A percentile compares a stretch with the other conserved stretches of the same genome.
These are phyloP conservation scores for Tetrahymena borealis DNA, from an alignment of 73 alveolate species.

Conservation along the genomic window DNA sequence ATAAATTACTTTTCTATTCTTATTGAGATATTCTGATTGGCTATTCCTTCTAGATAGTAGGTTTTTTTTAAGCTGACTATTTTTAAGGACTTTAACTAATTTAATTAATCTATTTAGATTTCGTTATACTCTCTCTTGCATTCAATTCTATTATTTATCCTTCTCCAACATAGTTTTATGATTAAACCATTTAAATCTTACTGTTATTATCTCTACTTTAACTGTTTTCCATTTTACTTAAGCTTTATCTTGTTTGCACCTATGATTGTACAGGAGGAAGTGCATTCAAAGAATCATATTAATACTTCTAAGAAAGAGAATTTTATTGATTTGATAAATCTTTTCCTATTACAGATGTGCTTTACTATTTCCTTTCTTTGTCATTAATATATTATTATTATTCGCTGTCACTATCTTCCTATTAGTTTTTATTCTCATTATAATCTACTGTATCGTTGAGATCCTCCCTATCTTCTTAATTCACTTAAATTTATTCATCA, in stretches of 20 bases:
- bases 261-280: background rate
- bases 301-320: background rate
- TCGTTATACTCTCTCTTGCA: too few species aligned
- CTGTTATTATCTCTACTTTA: background rate
- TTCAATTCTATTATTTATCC: background rate
- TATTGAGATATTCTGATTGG: background rate
- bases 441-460: background rate
- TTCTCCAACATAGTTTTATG: background rate
- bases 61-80: background rate
- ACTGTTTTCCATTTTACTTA: background rate
- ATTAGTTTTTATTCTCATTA: background rate
- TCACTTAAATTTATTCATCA: too few species aligned
- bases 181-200: background rate
- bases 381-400: too few species aligned
- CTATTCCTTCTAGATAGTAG: background rate
- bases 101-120: too few species aligned
- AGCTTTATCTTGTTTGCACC: background rate
- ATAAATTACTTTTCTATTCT: background rate
- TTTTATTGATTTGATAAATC: background rate
- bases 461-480: background rate
- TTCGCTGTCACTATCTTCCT: background rate
- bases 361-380: too few species aligned
- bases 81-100: too few species aligned
- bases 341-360: background rate
- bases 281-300: background rate